Conservation (phyloP, 345 rosid genomes). For the Populus tremula region DNA sequence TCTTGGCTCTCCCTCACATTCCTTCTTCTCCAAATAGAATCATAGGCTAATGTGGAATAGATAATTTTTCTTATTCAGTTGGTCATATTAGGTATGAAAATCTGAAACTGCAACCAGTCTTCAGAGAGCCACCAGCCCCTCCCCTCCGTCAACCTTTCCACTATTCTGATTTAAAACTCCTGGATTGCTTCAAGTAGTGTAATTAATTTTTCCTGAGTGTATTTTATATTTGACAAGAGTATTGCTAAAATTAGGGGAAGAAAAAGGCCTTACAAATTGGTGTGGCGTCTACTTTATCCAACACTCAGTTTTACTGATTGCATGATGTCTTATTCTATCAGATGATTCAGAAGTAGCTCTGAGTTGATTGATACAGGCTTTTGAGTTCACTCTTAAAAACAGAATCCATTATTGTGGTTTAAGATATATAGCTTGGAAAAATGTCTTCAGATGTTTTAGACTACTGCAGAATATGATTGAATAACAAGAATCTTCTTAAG, state of each 20-base stretch:
- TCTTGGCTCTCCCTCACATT: neutral
- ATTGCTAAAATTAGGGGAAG: neutral
- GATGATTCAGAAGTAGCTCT: neutral
- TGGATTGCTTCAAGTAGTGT: neutral
- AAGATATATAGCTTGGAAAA: neutral
- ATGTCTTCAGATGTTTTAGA: neutral
- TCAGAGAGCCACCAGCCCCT: neutral
- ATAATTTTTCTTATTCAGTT: constrained; percentile 9
- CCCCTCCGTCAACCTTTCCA: neutral
- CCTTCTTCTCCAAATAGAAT: constrained; percentile 9
- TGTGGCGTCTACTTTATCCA: neutral
- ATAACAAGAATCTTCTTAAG: neutral
- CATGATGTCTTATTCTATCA: neutral
- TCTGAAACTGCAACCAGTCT: neutral
- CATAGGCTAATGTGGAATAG: neutral
- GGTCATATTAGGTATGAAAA: neutral
- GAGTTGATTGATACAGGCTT: neutral
- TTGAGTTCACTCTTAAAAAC: neutral
- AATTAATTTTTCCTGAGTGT: neutral
- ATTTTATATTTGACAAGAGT: neutral
- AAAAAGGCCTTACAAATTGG: neutral
- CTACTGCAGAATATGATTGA: neutral
- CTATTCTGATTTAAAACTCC: constrained; percentile 7
- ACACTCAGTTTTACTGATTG: neutral
- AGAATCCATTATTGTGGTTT: neutral